A percentile compares a stretch with the other conserved stretches of the same genome.
Evolutionary conservation across 2,329 filamentous ascomycete genomes (phyloP).

Genomic region (Dactylellina drechsleri): DNA sequence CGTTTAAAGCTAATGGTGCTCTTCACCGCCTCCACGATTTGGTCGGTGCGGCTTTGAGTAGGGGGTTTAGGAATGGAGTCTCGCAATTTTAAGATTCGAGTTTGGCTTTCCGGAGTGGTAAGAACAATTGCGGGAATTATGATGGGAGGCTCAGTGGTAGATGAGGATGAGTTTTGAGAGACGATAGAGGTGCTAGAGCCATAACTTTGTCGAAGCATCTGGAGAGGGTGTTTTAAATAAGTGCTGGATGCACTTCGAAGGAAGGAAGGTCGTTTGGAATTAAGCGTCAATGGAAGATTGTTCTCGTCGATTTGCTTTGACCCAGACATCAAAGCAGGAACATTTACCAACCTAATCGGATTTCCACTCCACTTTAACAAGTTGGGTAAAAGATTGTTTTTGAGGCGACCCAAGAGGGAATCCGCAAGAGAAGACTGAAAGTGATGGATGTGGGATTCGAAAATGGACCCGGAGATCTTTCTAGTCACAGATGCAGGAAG

Average conservation of each 20-base stretch:
- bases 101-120: constrained; percentile 32
- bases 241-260: constrained; percentile 8
- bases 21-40: constrained; percentile 15
- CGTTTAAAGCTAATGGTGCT: neutral
- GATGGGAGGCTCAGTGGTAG: neutral
- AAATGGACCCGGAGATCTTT: constrained; percentile 15
- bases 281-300: neutral
- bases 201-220: constrained; percentile 29
- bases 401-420: constrained; percentile 14
- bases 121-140: constrained; percentile 33
- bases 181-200: constrained; percentile 23
- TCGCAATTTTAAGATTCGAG: constrained; percentile 26
- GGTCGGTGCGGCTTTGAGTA: neutral
- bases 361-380: constrained; percentile 29
- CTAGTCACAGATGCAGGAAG: constrained; percentile 18
- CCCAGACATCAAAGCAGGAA: neutral
- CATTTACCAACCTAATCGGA: neutral
- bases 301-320: constrained; percentile 12
- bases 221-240: constrained; percentile 36
- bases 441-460: constrained; percentile 1
- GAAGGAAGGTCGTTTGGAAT: constrained; percentile 6
- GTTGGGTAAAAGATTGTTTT: constrained; percentile 23
- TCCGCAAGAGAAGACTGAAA: constrained; percentile 8
- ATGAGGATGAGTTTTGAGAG: neutral
- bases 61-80: constrained; percentile 5